Base-by-base conservation (phyloP, 768 basidiomycete species). In the Tubosaeta brunneosetosa region DNA sequence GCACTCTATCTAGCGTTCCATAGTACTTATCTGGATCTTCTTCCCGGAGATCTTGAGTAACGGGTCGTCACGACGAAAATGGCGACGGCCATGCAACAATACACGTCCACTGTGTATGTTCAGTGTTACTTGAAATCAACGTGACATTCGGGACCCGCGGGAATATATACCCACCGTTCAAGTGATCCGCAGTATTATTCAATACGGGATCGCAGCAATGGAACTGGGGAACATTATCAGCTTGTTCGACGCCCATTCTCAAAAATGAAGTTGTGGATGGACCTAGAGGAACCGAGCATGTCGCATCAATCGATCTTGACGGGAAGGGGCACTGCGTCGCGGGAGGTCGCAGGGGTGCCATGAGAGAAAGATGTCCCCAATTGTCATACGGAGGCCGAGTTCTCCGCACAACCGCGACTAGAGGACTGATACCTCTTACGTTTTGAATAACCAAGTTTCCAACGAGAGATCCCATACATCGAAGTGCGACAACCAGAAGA, bases 301-400 rank as follows among this genome's bases (percentile, higher is more conserved):
- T 56, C 61, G 60, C 50, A 60, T 61, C 61, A 49, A 40, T 26
- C 34, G 7, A 32, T 34, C 12, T 19, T 14, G 32, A 38, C 45
- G 49, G 22, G 36, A 25, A n/a, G 10, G 32, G 43, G 16, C 43
- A 7, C 27, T 9, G 27, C 2, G 27, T 29, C 17, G 37, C 16
- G 19, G 26, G 43, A 29, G 26, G 6, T n/a, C 2, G 3, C 4
- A 27, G 22, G 14, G 42, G 42, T 16, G 27, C 25, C 0, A 43
- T 25, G 27, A 6, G 26, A 27, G 42, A 16, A 11, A 44, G 43
- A n/a, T 44, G 27, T 44, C 16, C 7, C n/a, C 16, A 19, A 31
- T 25, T 9, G 26, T 27, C 12, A 6, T 8, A 8, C 10, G 17
- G 16, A 14, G 34, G 10, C 10, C 36, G 6, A 36, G 16, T 36